Conservation (phyloP, 345 rosid species). For the Lepidium sativum region DNA sequence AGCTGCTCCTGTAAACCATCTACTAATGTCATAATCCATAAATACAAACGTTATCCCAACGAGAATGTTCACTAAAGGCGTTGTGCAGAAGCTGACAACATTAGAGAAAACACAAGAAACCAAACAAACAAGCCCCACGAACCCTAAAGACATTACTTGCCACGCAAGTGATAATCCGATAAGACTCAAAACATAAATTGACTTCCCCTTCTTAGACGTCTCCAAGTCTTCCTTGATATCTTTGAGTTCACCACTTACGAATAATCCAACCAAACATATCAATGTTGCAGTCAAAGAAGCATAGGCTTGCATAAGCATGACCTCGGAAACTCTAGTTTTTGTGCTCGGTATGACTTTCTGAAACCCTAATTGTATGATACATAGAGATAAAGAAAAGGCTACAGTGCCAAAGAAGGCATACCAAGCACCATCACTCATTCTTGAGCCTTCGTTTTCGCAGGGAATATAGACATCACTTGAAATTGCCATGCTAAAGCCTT, state of each 20-base stretch:
- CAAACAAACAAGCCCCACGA: slow-evolving; percentile 31
- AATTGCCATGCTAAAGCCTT: slow-evolving; percentile 24
- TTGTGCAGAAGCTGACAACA: slow-evolving; percentile 15
- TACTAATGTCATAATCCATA: slow-evolving; percentile 23
- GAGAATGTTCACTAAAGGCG: slow-evolving; percentile 20
- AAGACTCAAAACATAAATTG: slow-evolving; percentile 15
- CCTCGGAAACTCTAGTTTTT: slow-evolving; percentile 4
- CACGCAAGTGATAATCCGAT: slow-evolving; percentile 24
- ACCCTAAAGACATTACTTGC: slow-evolving; percentile 30
- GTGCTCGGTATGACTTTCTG: slow-evolving; percentile 12
- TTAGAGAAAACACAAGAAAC: slow-evolving; percentile 35
- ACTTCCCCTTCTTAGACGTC: slow-evolving; percentile 12
- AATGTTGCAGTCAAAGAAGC: slow-evolving; percentile 20
- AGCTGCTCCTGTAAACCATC: slow-evolving; percentile 21
- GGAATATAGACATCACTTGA: slow-evolving; percentile 29
- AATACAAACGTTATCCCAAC: slow-evolving; percentile 22
- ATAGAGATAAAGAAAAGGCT: slow-evolving; percentile 33
- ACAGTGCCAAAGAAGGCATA: slow-evolving; percentile 33
- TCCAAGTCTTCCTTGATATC: slow-evolving; percentile 8
- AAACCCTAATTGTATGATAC: slow-evolving; percentile 33
- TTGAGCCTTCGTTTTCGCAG: background rate
- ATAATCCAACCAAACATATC: slow-evolving; percentile 23
- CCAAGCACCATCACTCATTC: slow-evolving; percentile 22
- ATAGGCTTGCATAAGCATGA: slow-evolving; percentile 10
- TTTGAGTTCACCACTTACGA: slow-evolving; percentile 3